Evolutionary conservation across 192 early-diverging fungal genomes (phyloP).

Genomic region (Phycomyces blakesleeanus): DNA sequence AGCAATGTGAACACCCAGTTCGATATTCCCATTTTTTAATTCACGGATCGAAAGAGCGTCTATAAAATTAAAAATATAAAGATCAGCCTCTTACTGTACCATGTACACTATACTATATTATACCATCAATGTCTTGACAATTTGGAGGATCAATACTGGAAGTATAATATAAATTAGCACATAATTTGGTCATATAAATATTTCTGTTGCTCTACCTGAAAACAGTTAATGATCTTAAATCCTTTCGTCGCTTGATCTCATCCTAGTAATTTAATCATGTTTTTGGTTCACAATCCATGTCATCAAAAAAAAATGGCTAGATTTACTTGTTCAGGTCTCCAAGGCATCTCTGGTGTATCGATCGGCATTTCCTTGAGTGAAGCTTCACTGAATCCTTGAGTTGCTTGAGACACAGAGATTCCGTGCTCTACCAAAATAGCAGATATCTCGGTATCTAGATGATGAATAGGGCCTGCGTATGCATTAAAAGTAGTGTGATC

Average conservation of each 20-base stretch:
- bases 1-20: slow-evolving; percentile 78
- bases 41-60: slow-evolving; percentile 65
- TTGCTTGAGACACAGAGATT: slow-evolving; percentile 70
- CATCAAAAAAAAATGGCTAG: not conserved
- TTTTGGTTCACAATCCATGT: too few species aligned
- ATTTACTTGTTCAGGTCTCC: slow-evolving; percentile 43
- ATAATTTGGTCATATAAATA: not conserved
- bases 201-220: slow-evolving; percentile 10
- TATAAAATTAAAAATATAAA: slow-evolving; percentile 4
- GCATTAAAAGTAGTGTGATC: not conserved
- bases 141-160: slow-evolving; percentile 76
- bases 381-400: slow-evolving; percentile 62
- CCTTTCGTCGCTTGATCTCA: slow-evolving; percentile 33
- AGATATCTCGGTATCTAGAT: slow-evolving; percentile 70
- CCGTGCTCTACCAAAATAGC: slow-evolving; percentile 74
- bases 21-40: slow-evolving; percentile 43
- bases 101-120: too few species aligned
- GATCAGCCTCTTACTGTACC: too few species aligned
- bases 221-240: slow-evolving; percentile 33
- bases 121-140: slow-evolving; percentile 76
- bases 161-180: slow-evolving; percentile 16
- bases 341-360: slow-evolving; percentile 46
- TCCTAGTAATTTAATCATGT: slow-evolving; percentile 23
- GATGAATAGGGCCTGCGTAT: slow-evolving; percentile 50
- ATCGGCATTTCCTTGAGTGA: slow-evolving; percentile 65